Base-by-base conservation (phyloP, 2,329 filamentous ascomycete species). In the Hypocrella siamensis region DNA sequence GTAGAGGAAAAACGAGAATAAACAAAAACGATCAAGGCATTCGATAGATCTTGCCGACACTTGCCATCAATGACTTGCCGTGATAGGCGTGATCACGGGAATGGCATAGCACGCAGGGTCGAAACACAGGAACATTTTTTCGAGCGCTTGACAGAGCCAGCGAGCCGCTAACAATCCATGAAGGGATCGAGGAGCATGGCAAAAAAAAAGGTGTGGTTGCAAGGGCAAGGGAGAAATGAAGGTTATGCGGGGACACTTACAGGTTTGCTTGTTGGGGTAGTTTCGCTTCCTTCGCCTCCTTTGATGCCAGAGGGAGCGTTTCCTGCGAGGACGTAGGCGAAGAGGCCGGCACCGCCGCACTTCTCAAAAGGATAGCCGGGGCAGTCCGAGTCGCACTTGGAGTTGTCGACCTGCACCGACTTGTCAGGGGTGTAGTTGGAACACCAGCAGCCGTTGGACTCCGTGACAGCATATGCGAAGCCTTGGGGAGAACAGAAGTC, bases 371-470 rank as follows among this genome's bases (percentile, higher is more conserved):
- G 70, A 46, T 67, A 88, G n/a, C 79, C 81, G 7, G 79, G 78
- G 42, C 81, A 88, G 12, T 53, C 31, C 1, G 49, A 50, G 40
- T 63, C 53, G 53, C 81, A 88, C 16, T 64, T 43, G 21, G 39
- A 41, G 2, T 53, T 50, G 16, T 56, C 46, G 31, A 62, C 56
- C 33, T 60, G 49, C 19, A 47, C 49, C 15, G 45, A 47, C 19
- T 56, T 40, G 31, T 58, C 58, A 7, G 81, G 81, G 3, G 63
- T 62, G 44, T 75, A 75, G 48, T 84, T 67, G 24, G 77, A 76
- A 49, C 81, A 88, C 79, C 79, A 88, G 48, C 81, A 88, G 31
- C 63, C 52, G 19, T 70, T 58, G 12, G 54, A 63, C 42, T 82
- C 67, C 2, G 85, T 58, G 30, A 88, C 60, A 40, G 77, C 79